Base-by-base conservation (phyloP, 176 grass and related monocot genomes). In the Paspalum vaginatum region DNA sequence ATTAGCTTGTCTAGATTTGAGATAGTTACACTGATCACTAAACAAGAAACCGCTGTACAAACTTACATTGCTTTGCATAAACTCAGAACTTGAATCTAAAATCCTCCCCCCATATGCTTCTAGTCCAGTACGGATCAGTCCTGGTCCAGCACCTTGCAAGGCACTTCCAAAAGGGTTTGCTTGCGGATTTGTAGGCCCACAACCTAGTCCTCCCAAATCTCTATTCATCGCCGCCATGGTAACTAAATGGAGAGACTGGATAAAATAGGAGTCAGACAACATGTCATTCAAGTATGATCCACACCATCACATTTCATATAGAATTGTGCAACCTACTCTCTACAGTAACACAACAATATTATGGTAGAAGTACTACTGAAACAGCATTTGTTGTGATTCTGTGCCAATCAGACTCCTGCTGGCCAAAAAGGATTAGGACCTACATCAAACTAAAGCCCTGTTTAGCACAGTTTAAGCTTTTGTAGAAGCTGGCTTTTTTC, bases 41-140 rank as follows among this genome's bases (percentile, higher is more conserved):
- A 47, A 81, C 43, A 72, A 39, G 22, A 61, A 71, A 11, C 43
- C 0, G 38, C 46, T 72, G 9, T 13, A 16, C 42, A 82, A 45
- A 70, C 79, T 81, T 88, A 97, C 89, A 86, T 97, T 97, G 85
- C 66, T 97, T 72, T 97, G 91, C 81, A 88, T 84, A 81, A 97
- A 97, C 67, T 94, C 91, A 17, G 89, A 97, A 55, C 90, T 88
- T 61, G 91, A 97, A 81, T 89, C 87, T 37, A 92, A 73, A 67
- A 89, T 77, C 43, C 59, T 97, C 72, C 91, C 89, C 0, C 89
- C 78, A 60, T 97, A 97, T 61, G 82, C 89, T 71, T 85, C 89
- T 61, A 97, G 26, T n/a, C 94, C 84, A 65, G 56, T 89, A 62
- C 70, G 88, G 44, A 97, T 85, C 16, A 97, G 70, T 85, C 82